These are phyloP conservation scores for Cytospora leucostoma DNA, from an alignment of 2,329 filamentous ascomycete genomes.

Conservation along the genomic window DNA sequence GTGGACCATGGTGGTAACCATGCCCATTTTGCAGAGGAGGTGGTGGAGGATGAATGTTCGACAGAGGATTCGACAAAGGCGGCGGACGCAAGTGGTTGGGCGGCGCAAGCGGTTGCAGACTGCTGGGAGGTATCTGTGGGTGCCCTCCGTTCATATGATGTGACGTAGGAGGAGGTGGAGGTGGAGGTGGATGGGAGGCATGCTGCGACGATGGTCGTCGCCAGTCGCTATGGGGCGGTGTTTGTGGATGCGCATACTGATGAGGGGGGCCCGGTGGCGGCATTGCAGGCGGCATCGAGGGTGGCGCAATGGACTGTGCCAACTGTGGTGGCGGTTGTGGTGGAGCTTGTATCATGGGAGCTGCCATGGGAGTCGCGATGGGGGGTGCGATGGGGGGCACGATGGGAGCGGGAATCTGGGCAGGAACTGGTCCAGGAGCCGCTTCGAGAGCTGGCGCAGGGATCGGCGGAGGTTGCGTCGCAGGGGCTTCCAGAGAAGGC, in stretches of 20 bases:
- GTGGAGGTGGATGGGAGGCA: constrained; percentile 41
- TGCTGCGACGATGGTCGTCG: constrained; percentile 53
- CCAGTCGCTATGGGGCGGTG: constrained; percentile 49
- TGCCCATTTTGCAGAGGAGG: constrained; percentile 47
- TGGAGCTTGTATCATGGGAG: constrained; percentile 29
- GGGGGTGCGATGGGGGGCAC: constrained; percentile 8
- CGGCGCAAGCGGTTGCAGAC: constrained; percentile 33
- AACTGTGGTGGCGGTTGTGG: constrained; percentile 28
- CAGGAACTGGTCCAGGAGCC: constrained; percentile 12
- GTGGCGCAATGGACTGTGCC: constrained; percentile 34
- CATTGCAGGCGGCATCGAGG: constrained; percentile 25
- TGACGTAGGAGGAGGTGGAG: constrained; percentile 30
- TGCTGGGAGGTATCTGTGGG: constrained; percentile 30
- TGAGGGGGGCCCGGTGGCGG: constrained; percentile 36
- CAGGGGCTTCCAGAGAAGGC: constrained; percentile 16
- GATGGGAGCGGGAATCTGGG: constrained; percentile 14
- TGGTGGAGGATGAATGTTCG: constrained; percentile 44
- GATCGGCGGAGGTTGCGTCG: constrained; percentile 16
- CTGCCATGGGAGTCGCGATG: constrained; percentile 27
- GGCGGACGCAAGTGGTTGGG: constrained; percentile 50
- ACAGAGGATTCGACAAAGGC: constrained; percentile 44
- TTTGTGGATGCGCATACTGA: constrained; percentile 43
- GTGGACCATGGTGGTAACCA: constrained; percentile 27
- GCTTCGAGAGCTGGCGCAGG: constrained; percentile 9
- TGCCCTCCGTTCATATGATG: constrained; percentile 26